Evolutionary conservation across 306 rosid species (phyloP).

Genomic region (Cicer chorassanicum): DNA sequence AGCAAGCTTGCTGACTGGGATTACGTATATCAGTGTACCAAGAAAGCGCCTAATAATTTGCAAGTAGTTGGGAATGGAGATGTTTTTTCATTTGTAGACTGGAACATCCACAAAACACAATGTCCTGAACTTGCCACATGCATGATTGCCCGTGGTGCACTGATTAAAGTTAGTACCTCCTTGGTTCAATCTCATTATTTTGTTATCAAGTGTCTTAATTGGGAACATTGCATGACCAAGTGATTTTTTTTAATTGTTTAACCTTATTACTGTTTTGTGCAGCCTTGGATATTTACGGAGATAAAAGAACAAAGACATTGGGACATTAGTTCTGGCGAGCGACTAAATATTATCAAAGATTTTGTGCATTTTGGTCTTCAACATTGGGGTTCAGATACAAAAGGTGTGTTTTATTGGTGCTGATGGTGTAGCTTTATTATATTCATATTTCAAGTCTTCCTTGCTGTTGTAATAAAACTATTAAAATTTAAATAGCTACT

Average conservation of each 20-base stretch:
- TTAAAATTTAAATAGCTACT: neutral
- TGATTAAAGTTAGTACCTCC: conserved; percentile 68
- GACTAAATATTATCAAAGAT: conserved; percentile 75
- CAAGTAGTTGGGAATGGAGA: conserved; percentile 91
- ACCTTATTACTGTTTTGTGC: conserved; percentile 46
- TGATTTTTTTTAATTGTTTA: neutral
- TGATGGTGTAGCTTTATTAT: conserved; percentile 23
- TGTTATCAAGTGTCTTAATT: conserved; percentile 13
- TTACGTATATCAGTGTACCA: conserved; percentile 72
- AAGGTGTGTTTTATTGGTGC: conserved; percentile 58
- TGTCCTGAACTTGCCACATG: conserved; percentile 81
- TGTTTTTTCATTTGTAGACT: conserved; percentile 74
- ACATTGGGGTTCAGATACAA: conserved; percentile 95
- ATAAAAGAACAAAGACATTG: conserved; percentile 95
- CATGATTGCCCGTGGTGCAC: conserved; percentile 93
- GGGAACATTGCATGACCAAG: conserved; percentile 3
- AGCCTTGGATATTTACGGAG: conserved; percentile 97
- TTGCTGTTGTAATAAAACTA: conserved; percentile 2
- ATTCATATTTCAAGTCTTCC: neutral
- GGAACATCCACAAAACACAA: conserved; percentile 74
- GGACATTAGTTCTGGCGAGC: conserved; percentile 94
- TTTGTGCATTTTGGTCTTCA: conserved; percentile 84
- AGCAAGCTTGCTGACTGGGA: conserved; percentile 99
- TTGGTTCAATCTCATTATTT: conserved; percentile 39
- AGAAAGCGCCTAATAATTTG: conserved; percentile 66